Percentiles rank a stretch among this genome's conserved stretches.
Evolutionary conservation across 495 filamentous ascomycete genomes (phyloP).

Genomic region (Tuber umbilicatum): DNA sequence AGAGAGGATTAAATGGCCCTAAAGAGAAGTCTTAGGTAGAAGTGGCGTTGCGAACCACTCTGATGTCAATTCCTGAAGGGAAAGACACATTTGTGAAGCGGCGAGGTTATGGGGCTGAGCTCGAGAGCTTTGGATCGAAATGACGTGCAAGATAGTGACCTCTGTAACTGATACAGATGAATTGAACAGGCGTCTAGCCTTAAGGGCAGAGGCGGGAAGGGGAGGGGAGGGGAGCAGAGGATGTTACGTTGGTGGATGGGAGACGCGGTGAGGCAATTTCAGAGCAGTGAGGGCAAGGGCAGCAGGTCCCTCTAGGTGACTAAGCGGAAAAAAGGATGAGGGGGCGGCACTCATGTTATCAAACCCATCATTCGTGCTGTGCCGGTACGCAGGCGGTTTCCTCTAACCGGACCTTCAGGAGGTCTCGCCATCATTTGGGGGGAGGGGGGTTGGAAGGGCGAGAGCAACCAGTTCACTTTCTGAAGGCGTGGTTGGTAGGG

Average conservation of each 20-base stretch:
- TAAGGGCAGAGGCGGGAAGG: conserved; percentile 7
- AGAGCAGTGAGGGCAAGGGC: not conserved
- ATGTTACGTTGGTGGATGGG: conserved; percentile 3
- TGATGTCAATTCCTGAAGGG: conserved; percentile 37
- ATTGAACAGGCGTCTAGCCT: conserved; percentile 4
- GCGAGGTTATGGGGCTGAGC: conserved; percentile 16
- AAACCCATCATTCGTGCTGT: not conserved
- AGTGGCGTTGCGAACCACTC: conserved; percentile 37
- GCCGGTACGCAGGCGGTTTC: not conserved
- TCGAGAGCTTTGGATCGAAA: conserved; percentile 6
- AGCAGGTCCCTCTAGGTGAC: not conserved
- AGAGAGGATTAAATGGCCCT: conserved; percentile 16
- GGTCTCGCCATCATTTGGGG: not conserved
- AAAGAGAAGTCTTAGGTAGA: conserved; percentile 27
- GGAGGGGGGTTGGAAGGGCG: not conserved
- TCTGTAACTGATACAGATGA: conserved; percentile 5
- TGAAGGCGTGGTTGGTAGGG: not conserved
- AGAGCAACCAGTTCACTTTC: not conserved
- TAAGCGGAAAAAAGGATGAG: not conserved
- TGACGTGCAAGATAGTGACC: conserved; percentile 16
- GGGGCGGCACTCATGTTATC: not conserved
- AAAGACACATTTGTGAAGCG: conserved; percentile 33
- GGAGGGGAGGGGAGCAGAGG: not conserved
- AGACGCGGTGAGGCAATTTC: not conserved
- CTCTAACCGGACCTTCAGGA: not conserved